Evolutionary conservation across 495 filamentous ascomycete species (phyloP).

Genomic region (Cryomyces minteri): DNA sequence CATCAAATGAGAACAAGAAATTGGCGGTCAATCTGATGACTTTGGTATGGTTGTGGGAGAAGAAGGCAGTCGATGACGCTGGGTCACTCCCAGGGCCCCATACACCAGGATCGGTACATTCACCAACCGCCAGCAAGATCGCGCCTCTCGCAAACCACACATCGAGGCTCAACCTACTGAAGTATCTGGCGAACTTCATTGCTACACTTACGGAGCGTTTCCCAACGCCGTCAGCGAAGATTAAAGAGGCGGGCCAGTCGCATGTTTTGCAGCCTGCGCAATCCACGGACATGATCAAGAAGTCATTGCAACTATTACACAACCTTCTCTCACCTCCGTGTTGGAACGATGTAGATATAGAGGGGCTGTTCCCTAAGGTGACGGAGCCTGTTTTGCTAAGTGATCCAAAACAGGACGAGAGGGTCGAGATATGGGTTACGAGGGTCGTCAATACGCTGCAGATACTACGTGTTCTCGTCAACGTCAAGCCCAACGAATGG

Average conservation of each 20-base stretch:
- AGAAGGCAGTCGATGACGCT: conserved; percentile 47
- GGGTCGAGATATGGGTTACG: conserved; percentile 41
- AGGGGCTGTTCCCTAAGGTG: conserved; percentile 63
- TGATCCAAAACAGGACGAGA: conserved; percentile 35
- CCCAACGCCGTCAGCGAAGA: conserved; percentile 47
- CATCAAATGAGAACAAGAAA: conserved; percentile 85
- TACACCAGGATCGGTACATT: conserved; percentile 10
- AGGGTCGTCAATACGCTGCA: conserved; percentile 84
- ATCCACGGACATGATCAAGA: conserved; percentile 63
- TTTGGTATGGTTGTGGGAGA: conserved; percentile 85
- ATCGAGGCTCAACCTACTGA: conserved; percentile 62
- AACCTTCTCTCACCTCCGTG: conserved; percentile 73
- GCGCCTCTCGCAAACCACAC: conserved; percentile 62
- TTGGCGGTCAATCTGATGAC: conserved; percentile 77
- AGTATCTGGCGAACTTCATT: conserved; percentile 89
- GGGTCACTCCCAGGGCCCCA: conserved; percentile 5
- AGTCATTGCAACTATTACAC: conserved; percentile 63
- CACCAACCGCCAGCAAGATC: conserved; percentile 33
- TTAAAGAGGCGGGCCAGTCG: conserved; percentile 26
- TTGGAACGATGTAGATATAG: conserved; percentile 85
- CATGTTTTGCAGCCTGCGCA: conserved; percentile 23
- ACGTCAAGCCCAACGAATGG: conserved; percentile 79
- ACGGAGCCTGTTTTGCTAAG: conserved; percentile 60
- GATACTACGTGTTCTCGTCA: conserved; percentile 70
- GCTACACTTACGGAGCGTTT: conserved; percentile 72